A percentile compares a stretch with the other conserved stretches of the same genome.
Conservation (phyloP, 1,139 yeast genomes). For the Blastobotrys proliferans region DNA sequence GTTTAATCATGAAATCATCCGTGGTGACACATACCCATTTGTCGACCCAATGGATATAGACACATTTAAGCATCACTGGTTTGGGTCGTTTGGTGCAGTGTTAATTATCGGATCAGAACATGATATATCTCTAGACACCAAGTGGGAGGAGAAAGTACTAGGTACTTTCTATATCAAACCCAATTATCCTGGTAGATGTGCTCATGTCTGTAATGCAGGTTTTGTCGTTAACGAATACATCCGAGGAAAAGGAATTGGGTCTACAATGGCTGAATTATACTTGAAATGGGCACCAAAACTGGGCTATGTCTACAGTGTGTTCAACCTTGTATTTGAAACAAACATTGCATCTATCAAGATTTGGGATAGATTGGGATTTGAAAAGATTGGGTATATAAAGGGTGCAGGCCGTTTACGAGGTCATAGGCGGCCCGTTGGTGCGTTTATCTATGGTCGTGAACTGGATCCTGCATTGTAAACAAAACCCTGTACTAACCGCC, state of each 20-base stretch:
- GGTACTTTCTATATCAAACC: conserved; percentile 84
- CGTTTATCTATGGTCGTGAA: conserved; percentile 63
- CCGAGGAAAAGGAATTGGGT: conserved; percentile 87
- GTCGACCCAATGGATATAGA: conserved; percentile 71
- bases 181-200: conserved; percentile 86
- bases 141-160: conserved; percentile 87
- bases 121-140: conserved; percentile 24
- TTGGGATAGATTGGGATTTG: conserved; percentile 73
- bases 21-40: conserved; percentile 85
- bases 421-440: conserved; percentile 76
- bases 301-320: conserved; percentile 80
- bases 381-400: conserved; percentile 70
- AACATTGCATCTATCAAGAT: conserved; percentile 77
- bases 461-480: no score
- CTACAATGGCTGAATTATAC: conserved; percentile 75
- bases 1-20: conserved; percentile 84
- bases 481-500: no score
- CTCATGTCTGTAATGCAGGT: conserved; percentile 89
- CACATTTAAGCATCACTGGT: conserved; percentile 80
- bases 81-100: conserved; percentile 74
- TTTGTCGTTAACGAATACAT: conserved; percentile 89
- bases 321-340: conserved; percentile 84
- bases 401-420: conserved; percentile 86
- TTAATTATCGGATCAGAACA: conserved; percentile 63
- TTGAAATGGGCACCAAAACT: conserved; percentile 86